Conservation (phyloP, 768 basidiomycete species). For the Russula foetens region DNA sequence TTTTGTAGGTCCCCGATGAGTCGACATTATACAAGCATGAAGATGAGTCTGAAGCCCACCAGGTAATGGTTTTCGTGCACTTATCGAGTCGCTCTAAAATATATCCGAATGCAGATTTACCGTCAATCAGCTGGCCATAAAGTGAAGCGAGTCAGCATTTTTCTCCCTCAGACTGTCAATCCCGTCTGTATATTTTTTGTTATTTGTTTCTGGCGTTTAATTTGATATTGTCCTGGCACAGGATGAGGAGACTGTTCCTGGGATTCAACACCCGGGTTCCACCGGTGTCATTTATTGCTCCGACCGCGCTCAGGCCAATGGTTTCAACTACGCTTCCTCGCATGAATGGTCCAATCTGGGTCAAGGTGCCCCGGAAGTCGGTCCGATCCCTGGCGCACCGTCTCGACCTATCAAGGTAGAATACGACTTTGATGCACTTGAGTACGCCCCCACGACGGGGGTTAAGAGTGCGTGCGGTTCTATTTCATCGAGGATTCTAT, state of each 20-base stretch:
- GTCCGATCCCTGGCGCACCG: slow-evolving; percentile 69
- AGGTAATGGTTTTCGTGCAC: slow-evolving; percentile 34
- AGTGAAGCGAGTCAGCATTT: slow-evolving; percentile 32
- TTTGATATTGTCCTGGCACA: slow-evolving; percentile 22
- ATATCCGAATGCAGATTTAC: slow-evolving; percentile 49
- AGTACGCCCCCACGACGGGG: slow-evolving; percentile 91
- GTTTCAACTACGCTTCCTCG: slow-evolving; percentile 70
- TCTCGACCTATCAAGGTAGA: slow-evolving; percentile 56
- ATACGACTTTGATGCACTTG: slow-evolving; percentile 62
- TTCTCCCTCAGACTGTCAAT: slow-evolving; percentile 62
- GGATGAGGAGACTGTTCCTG: slow-evolving; percentile 88
- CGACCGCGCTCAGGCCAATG: slow-evolving; percentile 92
- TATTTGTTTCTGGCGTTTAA: neutral
- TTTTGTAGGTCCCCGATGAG: slow-evolving; percentile 56
- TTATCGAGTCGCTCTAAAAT: neutral
- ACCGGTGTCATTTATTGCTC: slow-evolving; percentile 79
- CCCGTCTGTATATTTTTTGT: slow-evolving; percentile 39
- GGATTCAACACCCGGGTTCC: slow-evolving; percentile 68
- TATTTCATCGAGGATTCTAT: neutral
- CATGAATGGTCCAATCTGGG: slow-evolving; percentile 86
- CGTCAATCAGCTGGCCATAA: slow-evolving; percentile 64
- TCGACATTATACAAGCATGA: slow-evolving; percentile 66
- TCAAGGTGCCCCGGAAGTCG: slow-evolving; percentile 89
- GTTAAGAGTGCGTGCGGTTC: slow-evolving; percentile 51
- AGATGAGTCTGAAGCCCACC: slow-evolving; percentile 83